These are phyloP conservation scores for Citrullus amarus DNA, from an alignment of 306 rosid genomes.

Conservation along the genomic window DNA sequence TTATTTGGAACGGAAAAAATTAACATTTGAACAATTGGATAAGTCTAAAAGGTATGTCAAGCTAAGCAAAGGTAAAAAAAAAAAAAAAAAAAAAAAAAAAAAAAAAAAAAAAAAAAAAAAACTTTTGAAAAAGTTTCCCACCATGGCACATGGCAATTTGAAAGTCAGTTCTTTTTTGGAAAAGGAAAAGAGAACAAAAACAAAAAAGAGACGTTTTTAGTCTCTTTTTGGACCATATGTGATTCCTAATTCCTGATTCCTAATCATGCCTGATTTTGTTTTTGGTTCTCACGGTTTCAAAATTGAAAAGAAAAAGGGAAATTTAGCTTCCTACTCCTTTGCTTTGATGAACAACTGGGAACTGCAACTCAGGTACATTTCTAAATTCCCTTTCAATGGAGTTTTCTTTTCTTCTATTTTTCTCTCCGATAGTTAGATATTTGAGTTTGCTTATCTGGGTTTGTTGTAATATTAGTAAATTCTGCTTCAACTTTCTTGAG, in stretches of 20 bases:
- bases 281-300: not conserved
- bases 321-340: not conserved
- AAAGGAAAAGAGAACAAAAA: not conserved
- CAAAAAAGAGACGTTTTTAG: not conserved
- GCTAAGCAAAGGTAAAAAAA: no score
- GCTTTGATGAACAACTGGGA: not conserved
- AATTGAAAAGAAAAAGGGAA: not conserved
- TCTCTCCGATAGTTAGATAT: no score
- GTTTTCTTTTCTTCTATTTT: not conserved
- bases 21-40: no score
- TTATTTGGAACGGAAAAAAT: no score
- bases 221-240: not conserved
- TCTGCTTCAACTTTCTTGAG: not conserved
- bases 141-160: not conserved
- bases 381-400: not conserved
- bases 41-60: no score
- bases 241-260: not conserved
- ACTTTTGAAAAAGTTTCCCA: slow-evolving; percentile 8
- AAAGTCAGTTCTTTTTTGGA: not conserved
- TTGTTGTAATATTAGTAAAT: not conserved
- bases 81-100: no score
- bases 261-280: not conserved
- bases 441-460: not conserved
- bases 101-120: no score
- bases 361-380: not conserved